Conservation (phyloP, 331 rosid genomes). For the Malus hybrid region DNA sequence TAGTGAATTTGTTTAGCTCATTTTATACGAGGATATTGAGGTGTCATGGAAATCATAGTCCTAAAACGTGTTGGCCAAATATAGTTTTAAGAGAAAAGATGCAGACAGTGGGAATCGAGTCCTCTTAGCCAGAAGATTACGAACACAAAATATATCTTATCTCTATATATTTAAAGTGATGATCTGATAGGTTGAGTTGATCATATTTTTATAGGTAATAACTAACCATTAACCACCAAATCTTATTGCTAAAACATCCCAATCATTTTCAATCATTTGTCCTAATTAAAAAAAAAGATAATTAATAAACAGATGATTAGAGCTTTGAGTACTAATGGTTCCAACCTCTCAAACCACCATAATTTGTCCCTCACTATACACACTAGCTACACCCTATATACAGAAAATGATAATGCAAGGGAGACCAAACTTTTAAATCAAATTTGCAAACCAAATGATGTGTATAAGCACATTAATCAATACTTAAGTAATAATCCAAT, state of each 20-base stretch:
- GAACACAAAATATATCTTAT: not conserved
- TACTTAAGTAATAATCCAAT: too few relatives aligned
- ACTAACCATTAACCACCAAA: conserved; percentile 19
- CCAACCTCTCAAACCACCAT: conserved; percentile 35
- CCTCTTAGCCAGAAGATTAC: not conserved
- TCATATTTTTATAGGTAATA: conserved; percentile 5
- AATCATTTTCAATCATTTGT: conserved; percentile 53
- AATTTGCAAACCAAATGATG: too few relatives aligned
- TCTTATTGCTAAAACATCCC: conserved; percentile 13
- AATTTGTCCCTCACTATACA: conserved; percentile 14
- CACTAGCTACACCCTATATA: not conserved
- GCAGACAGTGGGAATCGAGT: not conserved
- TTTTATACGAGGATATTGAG: too few relatives aligned
- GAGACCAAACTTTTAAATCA: too few relatives aligned
- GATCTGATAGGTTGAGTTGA: conserved; percentile 4
- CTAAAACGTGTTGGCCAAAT: too few relatives aligned
- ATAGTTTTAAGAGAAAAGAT: not conserved
- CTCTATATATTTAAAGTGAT: not conserved
- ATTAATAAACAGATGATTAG: conserved; percentile 16
- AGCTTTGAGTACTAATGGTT: conserved; percentile 13
- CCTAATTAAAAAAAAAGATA: conserved; percentile 5
- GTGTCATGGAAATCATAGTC: too few relatives aligned
- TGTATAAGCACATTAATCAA: too few relatives aligned
- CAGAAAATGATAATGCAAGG: too few relatives aligned
- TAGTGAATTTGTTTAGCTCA: too few relatives aligned